Conservation (phyloP, 1,139 yeast species). For the Saccharomycopsis hybrid region DNA sequence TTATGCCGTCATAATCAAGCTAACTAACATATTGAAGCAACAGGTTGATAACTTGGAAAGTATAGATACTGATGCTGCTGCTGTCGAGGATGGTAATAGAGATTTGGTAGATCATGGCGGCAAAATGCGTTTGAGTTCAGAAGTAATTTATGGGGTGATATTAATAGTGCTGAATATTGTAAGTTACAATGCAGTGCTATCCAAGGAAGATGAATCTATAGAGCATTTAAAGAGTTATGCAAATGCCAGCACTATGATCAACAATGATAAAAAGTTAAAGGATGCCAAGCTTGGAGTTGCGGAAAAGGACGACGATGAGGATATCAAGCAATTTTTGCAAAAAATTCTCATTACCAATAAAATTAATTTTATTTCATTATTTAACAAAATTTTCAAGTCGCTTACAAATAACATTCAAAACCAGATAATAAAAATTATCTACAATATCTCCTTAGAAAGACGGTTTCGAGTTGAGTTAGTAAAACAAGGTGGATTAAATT, state of each 20-base stretch:
- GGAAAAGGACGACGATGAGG: conserved; percentile 26
- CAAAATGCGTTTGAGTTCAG: no score
- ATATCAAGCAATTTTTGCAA: conserved; percentile 23
- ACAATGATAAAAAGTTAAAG: conserved; percentile 23
- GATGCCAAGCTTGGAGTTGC: conserved; percentile 25
- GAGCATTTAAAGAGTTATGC: conserved; percentile 35
- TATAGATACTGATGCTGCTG: background rate
- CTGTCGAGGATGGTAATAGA: conserved; percentile 21
- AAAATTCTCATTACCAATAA: conserved; percentile 14
- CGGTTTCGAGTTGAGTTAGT: conserved; percentile 34
- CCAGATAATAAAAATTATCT: conserved; percentile 24
- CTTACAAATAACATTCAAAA: conserved; percentile 23
- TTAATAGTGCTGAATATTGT: conserved; percentile 36
- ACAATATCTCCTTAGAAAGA: conserved; percentile 24
- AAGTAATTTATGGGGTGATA: conserved; percentile 34
- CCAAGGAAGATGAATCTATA: conserved; percentile 28
- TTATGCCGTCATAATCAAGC: conserved; percentile 28
- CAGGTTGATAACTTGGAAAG: conserved; percentile 5
- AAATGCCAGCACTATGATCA: conserved; percentile 26
- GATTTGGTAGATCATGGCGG: no score
- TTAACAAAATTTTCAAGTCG: conserved; percentile 15
- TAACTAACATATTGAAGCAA: conserved; percentile 18
- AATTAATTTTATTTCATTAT: conserved; percentile 12
- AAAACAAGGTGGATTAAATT: conserved; percentile 40
- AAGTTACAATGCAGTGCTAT: conserved; percentile 27